Base-by-base conservation (phyloP, 345 rosid genomes). In the Ailanthus altissimus region DNA sequence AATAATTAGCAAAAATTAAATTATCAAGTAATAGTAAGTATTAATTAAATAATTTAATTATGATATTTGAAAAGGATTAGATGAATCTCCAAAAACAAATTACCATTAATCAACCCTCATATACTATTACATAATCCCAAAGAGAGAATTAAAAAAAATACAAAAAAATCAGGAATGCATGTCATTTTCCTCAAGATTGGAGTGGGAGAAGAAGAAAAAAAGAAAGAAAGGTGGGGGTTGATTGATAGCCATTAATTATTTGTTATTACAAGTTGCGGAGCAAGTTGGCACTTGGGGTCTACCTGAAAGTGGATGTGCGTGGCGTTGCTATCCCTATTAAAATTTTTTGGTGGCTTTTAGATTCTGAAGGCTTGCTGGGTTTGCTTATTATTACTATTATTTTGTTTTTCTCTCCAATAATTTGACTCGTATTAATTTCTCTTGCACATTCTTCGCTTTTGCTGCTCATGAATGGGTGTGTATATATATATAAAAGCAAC, bases 281-380 rank as follows among this genome's bases (percentile, higher is more conserved):
- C 83, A 83, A 83, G 79, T 83, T 63, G 83, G 26, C 36, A 43
- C 0, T 8, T 23, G 20, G 77, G 80, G 51, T 67, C 61, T 43
- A 64, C 78, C 38, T 57, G 65, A 56, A 74, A 53, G 81, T 83
- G 79, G 79, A 74, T 79, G 73, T 53, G 47, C 71, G n/a, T 76
- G 76, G 72, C 56, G 70, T 72, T 56, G 80, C 61, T 56, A 70
- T 73, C 69, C 69, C 25, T 40, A 38, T n/a, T 38, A 23, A 43
- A 8, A 8, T 43, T 9, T 23, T 23, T 23, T 26, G 14, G 18
- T 26, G 74, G 21, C 58, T 36, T 70, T 47, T 16, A 66, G 82
- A 78, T 65, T 74, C 82, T 59, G 50, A 82, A 70, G 38, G 67
- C 50, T 45, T 32, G 59, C 46, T 58, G 5, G n/a, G 8, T 8